phyloP scores from a whole-genome alignment of 208 protist species.

The Lotmaria passim region DNA sequence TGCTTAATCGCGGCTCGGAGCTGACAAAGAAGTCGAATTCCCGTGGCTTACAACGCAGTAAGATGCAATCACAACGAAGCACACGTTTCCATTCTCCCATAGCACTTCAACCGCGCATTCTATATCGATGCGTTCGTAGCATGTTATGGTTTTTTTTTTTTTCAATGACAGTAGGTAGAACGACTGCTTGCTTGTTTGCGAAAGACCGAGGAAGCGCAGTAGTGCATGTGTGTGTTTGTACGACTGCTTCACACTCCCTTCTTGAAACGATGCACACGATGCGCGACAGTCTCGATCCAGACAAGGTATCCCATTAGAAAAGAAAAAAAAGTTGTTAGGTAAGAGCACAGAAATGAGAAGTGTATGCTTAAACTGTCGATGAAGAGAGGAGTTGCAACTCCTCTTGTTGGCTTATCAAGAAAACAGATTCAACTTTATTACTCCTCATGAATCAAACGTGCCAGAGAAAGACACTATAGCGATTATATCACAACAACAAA shows the following conservation, averaged over 20 bases:
- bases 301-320: neutral
- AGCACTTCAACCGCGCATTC: neutral
- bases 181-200: no score
- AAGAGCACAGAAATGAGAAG: slow-evolving; percentile 3
- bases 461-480: neutral
- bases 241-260: no score
- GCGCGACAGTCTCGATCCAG: no score
- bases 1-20: no score
- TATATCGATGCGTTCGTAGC: neutral
- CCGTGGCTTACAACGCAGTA: no score
- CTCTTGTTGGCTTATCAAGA: neutral
- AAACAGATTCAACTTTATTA: neutral
- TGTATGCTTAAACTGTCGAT: slow-evolving; percentile 6
- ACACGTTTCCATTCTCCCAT: no score
- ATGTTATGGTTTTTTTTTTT: neutral
- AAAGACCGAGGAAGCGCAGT: no score
- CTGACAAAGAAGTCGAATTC: no score
- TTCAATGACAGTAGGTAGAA: neutral
- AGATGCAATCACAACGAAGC: no score
- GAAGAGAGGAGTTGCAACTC: neutral
- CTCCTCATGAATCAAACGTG: slow-evolving; percentile 1
- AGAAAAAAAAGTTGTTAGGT: neutral
- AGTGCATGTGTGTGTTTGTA: no score
- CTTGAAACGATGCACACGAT: no score
- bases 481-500: neutral